These are phyloP conservation scores for Globisporangium middletonii DNA, from an alignment of 352 stramenopile genomes.

Conservation along the genomic window DNA sequence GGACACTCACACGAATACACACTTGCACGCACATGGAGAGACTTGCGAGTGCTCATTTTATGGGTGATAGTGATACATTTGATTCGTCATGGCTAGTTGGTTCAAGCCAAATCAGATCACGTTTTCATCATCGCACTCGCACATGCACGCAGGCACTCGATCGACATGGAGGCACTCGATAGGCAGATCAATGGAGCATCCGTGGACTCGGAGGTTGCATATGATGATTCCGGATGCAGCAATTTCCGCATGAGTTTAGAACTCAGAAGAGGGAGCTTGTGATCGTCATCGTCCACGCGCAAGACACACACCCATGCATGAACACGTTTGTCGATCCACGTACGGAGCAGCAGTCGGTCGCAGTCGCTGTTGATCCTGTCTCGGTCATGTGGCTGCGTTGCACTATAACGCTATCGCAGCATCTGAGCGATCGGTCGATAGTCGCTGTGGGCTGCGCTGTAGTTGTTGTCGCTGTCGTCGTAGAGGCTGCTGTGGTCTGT, in stretches of 20 bases:
- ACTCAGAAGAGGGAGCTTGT: constrained; percentile 88
- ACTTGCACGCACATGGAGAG: constrained; percentile 6
- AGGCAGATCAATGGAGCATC: constrained; percentile 10
- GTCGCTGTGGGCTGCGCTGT: too few species aligned
- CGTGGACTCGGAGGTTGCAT: constrained; percentile 78
- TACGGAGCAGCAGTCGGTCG: background rate
- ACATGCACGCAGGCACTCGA: constrained; percentile 8
- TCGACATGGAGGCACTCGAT: constrained; percentile 4
- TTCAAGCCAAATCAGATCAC: constrained; percentile 83
- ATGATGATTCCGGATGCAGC: constrained; percentile 90
- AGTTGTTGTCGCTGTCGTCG: too few species aligned
- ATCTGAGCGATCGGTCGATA: too few species aligned
- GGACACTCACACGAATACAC: constrained; percentile 10
- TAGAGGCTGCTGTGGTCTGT: too few species aligned
- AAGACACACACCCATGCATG: constrained; percentile 13
- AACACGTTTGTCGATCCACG: constrained; percentile 1
- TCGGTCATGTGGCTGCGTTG: too few species aligned
- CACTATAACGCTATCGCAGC: too few species aligned
- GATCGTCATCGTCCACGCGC: constrained; percentile 60
- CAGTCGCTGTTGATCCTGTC: background rate
- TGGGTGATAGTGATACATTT: constrained; percentile 92
- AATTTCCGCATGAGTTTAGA: constrained; percentile 63
- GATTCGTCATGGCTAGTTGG: constrained; percentile 89
- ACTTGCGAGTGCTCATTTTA: constrained; percentile 82
- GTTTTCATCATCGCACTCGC: constrained; percentile 81